These are phyloP conservation scores for Pseudomonodictys pantanalensis DNA, from an alignment of 495 filamentous ascomycete genomes.

Conservation along the genomic window DNA sequence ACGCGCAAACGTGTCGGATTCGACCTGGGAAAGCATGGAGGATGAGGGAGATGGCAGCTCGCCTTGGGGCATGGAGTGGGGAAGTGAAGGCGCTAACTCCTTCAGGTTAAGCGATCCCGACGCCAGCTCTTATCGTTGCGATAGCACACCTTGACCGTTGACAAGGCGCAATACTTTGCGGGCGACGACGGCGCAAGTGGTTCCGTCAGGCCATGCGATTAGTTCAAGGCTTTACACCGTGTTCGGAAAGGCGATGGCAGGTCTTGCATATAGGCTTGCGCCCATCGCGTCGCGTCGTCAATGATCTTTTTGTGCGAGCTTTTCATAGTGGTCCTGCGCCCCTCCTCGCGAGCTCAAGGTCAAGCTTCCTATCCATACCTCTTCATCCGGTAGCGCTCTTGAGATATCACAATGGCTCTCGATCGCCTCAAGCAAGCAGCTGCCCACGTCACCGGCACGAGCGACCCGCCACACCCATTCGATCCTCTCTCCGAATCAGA, in stretches of 20 bases:
- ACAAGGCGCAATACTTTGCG: slow-evolving; percentile 1
- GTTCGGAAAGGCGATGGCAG: not conserved
- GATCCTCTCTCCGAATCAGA: slow-evolving; percentile 77
- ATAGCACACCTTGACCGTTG: slow-evolving; percentile 1
- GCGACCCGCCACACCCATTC: slow-evolving; percentile 68
- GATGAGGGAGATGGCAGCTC: not conserved
- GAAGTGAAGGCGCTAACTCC: slow-evolving; percentile 16
- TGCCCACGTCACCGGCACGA: slow-evolving; percentile 58
- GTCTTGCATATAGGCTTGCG: not conserved
- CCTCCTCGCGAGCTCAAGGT: not conserved
- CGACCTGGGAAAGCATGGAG: not conserved
- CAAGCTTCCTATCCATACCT: slow-evolving; percentile 1
- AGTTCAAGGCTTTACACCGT: slow-evolving; percentile 3
- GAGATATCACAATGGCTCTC: slow-evolving; percentile 54
- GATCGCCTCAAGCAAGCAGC: slow-evolving; percentile 68
- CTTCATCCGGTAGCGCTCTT: not conserved
- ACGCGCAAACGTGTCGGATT: not conserved
- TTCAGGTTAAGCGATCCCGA: slow-evolving; percentile 12
- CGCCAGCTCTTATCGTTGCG: slow-evolving; percentile 17
- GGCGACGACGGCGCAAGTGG: not conserved
- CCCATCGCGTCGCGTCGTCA: slow-evolving; percentile 7
- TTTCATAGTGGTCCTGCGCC: slow-evolving; percentile 17
- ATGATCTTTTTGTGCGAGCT: not conserved
- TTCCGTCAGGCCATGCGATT: not conserved
- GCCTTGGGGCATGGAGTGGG: not conserved